These are phyloP conservation scores for Alternaria panax DNA, from an alignment of 2,329 filamentous ascomycete species.

Conservation along the genomic window DNA sequence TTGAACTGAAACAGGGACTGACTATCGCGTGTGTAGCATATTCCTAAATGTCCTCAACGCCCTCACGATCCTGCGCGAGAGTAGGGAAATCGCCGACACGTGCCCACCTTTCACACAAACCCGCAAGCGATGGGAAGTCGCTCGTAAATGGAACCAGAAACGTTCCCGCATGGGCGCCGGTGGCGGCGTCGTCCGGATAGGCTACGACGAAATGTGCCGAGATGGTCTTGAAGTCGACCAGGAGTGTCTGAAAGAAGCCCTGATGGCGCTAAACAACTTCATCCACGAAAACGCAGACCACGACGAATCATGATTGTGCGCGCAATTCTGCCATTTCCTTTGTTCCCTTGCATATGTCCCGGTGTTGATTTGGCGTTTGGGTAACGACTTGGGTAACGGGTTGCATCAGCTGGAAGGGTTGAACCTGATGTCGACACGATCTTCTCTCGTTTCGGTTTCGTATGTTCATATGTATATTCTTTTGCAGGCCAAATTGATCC, in stretches of 20 bases:
- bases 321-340: conserved; percentile 11
- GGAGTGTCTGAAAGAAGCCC: conserved; percentile 40
- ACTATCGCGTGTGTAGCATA: conserved; percentile 32
- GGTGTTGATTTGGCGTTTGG: conserved; percentile 32
- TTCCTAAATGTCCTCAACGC: conserved; percentile 47
- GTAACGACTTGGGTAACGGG: conserved; percentile 30
- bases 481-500: conserved; percentile 24
- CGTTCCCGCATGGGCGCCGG: conserved; percentile 36
- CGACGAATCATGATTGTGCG: conserved; percentile 27
- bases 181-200: conserved; percentile 41
- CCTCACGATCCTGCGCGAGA: conserved; percentile 43
- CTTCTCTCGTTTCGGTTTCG: conserved; percentile 19
- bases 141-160: conserved; percentile 39
- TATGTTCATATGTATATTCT: conserved; percentile 28
- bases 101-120: conserved; percentile 44
- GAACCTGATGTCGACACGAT: conserved; percentile 14
- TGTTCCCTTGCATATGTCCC: conserved; percentile 3
- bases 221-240: conserved; percentile 46
- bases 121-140: conserved; percentile 44
- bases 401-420: conserved; percentile 27
- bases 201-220: conserved; percentile 41
- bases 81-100: conserved; percentile 40
- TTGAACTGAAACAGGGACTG: conserved; percentile 10
- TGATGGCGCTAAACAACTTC: conserved; percentile 50
- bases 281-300: conserved; percentile 47